phyloP scores from a whole-genome alignment of 192 early-diverging fungal genomes.

The Coemansia sp. region DNA sequence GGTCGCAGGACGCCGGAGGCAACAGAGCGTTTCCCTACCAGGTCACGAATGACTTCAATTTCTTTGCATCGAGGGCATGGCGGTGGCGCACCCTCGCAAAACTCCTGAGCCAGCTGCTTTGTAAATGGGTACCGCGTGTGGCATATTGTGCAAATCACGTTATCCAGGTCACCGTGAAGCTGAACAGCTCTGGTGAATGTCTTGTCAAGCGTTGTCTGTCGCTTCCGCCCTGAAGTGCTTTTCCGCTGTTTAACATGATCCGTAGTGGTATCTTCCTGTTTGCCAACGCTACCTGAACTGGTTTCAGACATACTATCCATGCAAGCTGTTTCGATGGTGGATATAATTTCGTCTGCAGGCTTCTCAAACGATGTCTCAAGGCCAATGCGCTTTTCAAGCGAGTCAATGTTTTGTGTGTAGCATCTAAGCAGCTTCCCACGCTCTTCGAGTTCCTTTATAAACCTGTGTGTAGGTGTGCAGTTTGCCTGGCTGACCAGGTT shows the following conservation, averaged over 20 bases:
- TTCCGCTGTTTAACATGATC: not conserved
- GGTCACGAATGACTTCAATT: slow-evolving; percentile 33
- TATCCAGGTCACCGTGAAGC: slow-evolving; percentile 87
- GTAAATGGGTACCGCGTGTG: slow-evolving; percentile 65
- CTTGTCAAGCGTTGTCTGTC: slow-evolving; percentile 46
- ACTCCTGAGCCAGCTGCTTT: slow-evolving; percentile 56
- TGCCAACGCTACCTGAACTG: no score
- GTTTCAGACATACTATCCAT: no score
- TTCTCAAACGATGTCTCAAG: slow-evolving; percentile 53
- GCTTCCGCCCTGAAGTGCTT: slow-evolving; percentile 5
- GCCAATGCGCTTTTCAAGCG: slow-evolving; percentile 76
- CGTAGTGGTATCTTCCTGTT: not conserved
- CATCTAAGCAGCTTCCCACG: slow-evolving; percentile 78
- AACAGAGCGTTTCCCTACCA: slow-evolving; percentile 72
- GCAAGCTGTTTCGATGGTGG: not conserved
- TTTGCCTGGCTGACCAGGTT: slow-evolving; percentile 65
- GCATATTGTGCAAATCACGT: slow-evolving; percentile 86
- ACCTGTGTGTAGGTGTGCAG: slow-evolving; percentile 81
- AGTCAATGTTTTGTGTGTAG: slow-evolving; percentile 98
- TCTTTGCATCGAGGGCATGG: slow-evolving; percentile 57
- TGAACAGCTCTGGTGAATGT: slow-evolving; percentile 73
- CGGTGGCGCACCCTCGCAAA: slow-evolving; percentile 73
- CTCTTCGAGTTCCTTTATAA: slow-evolving; percentile 75
- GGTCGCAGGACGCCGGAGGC: slow-evolving; percentile 81
- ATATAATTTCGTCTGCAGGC: not conserved